Base-by-base conservation (phyloP, 2,329 filamentous ascomycete genomes). In the Corniculantispora saksenae region DNA sequence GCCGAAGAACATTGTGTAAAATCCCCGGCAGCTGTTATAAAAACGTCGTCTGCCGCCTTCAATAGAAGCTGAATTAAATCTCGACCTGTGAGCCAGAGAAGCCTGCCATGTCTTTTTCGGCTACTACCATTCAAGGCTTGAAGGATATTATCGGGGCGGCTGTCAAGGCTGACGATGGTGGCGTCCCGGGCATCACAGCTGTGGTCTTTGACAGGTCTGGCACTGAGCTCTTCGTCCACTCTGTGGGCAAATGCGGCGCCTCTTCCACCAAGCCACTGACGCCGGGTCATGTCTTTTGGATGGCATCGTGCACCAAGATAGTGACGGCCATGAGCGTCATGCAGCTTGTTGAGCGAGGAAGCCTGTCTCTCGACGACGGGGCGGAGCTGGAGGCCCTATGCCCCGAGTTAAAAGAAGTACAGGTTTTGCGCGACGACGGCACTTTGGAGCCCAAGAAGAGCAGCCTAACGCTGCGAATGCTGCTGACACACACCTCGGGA, bases 211-310 rank as follows among this genome's bases (percentile, higher is more conserved):
- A 63, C 45, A 53, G 55, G 35, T 12, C 54, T 17, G 64, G 64
- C 45, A 5, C 21, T 17, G 59, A 66, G 10, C 72, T 83, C 0
- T 82, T 84, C 67, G 76, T 77, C 2, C 78, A 86, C 69, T 75
- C 83, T 0, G 74, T 81, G 0, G 85, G 85, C 1, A 81, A 78
- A 21, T 75, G 79, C 3, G 84, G 84, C 0, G 55, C 79, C 6
- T 74, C 58, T 0, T 76, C 77, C 2, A 69, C 77, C 0, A 81
- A 86, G 54, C 77, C 82, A 4, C 87, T 91, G 83, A 82, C 82
- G 0, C 74, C 86, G 0, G 86, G 91, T 47, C 86, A 79, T 10
- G 76, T 86, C 1, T 91, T 89, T 71, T 86, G 82, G 83, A 77
- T 87, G 6, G 85, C 85, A 0, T 86, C 83, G 0, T 86, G 83